phyloP scores from a whole-genome alignment of 371 early-diverging fungal genomes.

The Mortierella sp. region DNA sequence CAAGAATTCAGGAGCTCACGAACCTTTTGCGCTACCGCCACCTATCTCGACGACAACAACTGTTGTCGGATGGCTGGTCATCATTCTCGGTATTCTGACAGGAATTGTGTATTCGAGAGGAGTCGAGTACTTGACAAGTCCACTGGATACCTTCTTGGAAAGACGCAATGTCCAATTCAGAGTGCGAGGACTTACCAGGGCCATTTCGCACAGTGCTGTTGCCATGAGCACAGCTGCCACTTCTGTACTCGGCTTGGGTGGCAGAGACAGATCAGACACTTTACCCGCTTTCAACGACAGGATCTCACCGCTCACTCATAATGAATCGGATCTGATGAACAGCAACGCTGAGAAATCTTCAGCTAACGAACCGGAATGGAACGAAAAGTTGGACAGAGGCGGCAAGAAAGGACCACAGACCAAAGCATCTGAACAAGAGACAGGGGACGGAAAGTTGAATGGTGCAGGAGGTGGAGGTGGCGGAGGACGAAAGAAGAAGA shows the following conservation, averaged over 20 bases:
- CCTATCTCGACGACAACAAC: conserved; percentile 38
- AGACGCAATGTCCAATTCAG: conserved; percentile 25
- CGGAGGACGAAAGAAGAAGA: conserved; percentile 44
- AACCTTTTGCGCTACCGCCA: conserved; percentile 19
- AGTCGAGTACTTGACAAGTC: conserved; percentile 14
- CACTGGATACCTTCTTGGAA: conserved; percentile 36
- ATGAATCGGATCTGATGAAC: conserved; percentile 5
- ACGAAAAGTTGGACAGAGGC: conserved; percentile 26
- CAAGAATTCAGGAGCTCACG: neutral
- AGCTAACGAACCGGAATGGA: conserved; percentile 8
- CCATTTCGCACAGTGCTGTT: conserved; percentile 6
- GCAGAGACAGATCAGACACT: conserved; percentile 6
- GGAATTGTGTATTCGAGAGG: conserved; percentile 28
- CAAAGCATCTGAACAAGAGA: conserved; percentile 11
- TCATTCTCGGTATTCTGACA: conserved; percentile 22
- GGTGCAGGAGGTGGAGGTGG: conserved; percentile 11
- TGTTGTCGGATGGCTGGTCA: conserved; percentile 45
- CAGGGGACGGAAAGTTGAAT: conserved; percentile 7
- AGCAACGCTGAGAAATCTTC: neutral
- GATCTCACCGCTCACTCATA: neutral
- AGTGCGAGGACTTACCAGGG: conserved; percentile 19
- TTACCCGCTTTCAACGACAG: conserved; percentile 30
- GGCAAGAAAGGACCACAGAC: conserved; percentile 15
- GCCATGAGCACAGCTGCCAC: conserved; percentile 1
- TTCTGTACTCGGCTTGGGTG: conserved; percentile 13